Base-by-base conservation (phyloP, 805 yeast genomes). In the Ogataea siamensis region DNA sequence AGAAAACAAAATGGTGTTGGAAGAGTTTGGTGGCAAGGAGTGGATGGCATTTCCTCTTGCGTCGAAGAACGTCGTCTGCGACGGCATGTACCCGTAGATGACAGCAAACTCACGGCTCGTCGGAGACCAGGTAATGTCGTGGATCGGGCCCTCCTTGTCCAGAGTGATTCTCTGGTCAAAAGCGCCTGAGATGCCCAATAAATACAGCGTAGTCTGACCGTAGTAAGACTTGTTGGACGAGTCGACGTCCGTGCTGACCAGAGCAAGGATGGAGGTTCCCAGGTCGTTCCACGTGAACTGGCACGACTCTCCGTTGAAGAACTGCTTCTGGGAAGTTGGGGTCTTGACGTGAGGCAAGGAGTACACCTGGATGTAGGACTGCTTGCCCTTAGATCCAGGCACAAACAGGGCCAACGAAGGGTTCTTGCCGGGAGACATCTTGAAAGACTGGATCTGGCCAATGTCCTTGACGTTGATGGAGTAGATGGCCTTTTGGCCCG, bases 41-140 rank as follows among this genome's bases (percentile, higher is more conserved):
- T 83, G 85, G 49, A 88, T 80, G 15, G 80, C 72, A 60, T 88
- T 87, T 47, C 98, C 99, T 55, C 97, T 78, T 18, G 95, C 78
- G 65, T 93, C 98, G 56, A 91, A 93, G 55, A 93, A 87, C 8
- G 96, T 80, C 17, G 97, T 89, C 55, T 84, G 83, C 19, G 96
- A 87, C 2, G 99, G 99, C 98, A 93, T 93, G 67, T 78, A 89
- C 21, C 99, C 99, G 58, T 89, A 89, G 39, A 86, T 87, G 29
- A 93, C 99, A 44, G 96, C 98, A 69, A 93, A 94, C 67, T 93
- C 98, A 51, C 96, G 76, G 13, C 96, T 87, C 35, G 88, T 79
- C 42, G 98, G 96, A 17, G 95, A 84, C 99, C 99, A 93, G 15
- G 93, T 81, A 45, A 91, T 86, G 63, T 93, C 99, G 66, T 93